Base-by-base conservation (phyloP, 2,329 filamentous ascomycete species). In the Sporothrix phasma region DNA sequence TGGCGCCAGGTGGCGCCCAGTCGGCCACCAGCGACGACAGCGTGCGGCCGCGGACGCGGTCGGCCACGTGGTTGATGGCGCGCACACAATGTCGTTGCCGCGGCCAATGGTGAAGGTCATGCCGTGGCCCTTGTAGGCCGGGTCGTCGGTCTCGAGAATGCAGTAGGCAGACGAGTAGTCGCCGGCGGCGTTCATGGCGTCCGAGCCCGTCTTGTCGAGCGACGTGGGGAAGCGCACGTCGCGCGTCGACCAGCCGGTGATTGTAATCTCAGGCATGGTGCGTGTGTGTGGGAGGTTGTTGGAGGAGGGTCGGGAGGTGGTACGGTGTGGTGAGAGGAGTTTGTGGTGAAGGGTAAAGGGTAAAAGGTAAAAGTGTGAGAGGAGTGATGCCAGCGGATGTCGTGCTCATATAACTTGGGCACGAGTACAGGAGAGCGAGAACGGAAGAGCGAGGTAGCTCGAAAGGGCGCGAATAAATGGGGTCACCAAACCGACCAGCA, bases 81-180 rank as follows among this genome's bases (percentile, higher is more conserved):
- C 81, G 79, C 91, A 96, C 73, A 96, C 91, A 66, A 96, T 89
- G 74, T 96, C 91, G 78, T 96, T 96, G 71, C 92, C 92, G 66
- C 92, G 90, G 67, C 89, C 89, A 69, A 92, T 92, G 67, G 89
- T 92, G 76, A 93, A 92, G 68, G 89, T 84, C 89, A 93, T 93
- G 71, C 90, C 89, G 72, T 94, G 89, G 15, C 90, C 90, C 1
- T 81, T 81, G 72, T 82, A 82, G 11, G 81, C 73, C 0, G 88
- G 87, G 73, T 95, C 88, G 73, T 95, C 88, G 0, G 92, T 96
- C 73, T 90, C 79, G 58, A 97, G 79, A 71, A 96, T 93, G 75
- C 91, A 96, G 80, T 96, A 97, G n/a, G 92, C 92, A 13, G 92
- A 83, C 1, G 91, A 96, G 78, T 96, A 96, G 76, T 96, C 91